Conservation (phyloP, 306 rosid genomes). For the Cercis canadensis region DNA sequence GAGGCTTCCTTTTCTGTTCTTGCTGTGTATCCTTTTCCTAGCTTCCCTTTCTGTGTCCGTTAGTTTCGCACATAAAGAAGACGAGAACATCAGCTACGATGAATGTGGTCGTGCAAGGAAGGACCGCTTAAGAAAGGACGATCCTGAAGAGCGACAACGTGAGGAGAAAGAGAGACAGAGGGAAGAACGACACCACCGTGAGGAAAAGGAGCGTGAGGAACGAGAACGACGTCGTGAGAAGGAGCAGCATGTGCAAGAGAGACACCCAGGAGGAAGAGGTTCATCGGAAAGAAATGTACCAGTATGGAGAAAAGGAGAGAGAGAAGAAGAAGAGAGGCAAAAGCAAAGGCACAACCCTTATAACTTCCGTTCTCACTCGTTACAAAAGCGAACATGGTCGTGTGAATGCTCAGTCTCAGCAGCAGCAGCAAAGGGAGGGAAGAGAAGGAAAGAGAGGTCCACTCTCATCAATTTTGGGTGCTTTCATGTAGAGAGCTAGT, state of each 20-base stretch:
- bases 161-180: background rate
- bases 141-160: conserved; percentile 29
- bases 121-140: background rate
- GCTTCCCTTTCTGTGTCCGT: conserved; percentile 18
- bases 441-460: background rate
- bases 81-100: too few relatives aligned
- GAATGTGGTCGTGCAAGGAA: too few relatives aligned
- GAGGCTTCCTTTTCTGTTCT: conserved; percentile 32
- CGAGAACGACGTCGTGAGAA: background rate
- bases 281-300: too few relatives aligned
- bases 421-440: background rate
- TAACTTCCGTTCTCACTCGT: too few relatives aligned
- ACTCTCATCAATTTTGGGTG: too few relatives aligned
- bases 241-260: background rate
- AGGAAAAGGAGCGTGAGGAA: background rate
- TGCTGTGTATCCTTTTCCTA: conserved; percentile 37
- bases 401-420: conserved; percentile 27
- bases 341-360: too few relatives aligned
- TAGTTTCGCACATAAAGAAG: too few relatives aligned
- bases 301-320: too few relatives aligned
- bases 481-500: too few relatives aligned
- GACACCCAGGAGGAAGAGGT: background rate
- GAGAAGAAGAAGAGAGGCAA: too few relatives aligned
- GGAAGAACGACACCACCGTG: background rate
- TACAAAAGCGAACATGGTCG: too few relatives aligned